phyloP scores from a whole-genome alignment of 257 asterid species.

The Henckelia pumila region DNA sequence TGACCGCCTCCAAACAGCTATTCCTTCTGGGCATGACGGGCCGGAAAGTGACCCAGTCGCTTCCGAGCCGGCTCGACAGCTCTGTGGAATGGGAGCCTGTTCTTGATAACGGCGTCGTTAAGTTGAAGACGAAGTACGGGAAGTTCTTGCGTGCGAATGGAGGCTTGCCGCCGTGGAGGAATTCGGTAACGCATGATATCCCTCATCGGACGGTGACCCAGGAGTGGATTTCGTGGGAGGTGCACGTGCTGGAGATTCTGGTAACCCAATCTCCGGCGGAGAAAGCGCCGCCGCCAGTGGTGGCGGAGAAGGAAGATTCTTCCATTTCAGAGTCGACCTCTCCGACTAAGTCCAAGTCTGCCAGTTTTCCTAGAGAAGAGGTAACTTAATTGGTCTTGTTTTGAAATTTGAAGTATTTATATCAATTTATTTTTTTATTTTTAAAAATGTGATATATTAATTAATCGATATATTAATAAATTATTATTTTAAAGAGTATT shows the following conservation, averaged over 20 bases:
- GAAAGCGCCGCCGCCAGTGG: conserved; percentile 26
- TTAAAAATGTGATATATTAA: no score
- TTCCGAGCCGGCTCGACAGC: conserved; percentile 66
- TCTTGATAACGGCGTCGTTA: conserved; percentile 53
- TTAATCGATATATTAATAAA: no score
- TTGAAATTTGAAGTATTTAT: no score
- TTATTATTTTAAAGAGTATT: no score
- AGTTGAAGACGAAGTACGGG: conserved; percentile 87
- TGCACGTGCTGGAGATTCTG: conserved; percentile 63
- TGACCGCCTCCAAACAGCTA: conserved; percentile 65
- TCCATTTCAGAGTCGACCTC: conserved; percentile 55
- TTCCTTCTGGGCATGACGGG: conserved; percentile 85
- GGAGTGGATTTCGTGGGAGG: conserved; percentile 91
- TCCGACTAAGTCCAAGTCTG: conserved; percentile 50
- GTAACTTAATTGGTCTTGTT: conserved; percentile 25
- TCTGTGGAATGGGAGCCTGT: conserved; percentile 96
- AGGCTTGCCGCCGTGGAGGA: conserved; percentile 94
- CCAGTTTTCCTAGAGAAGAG: conserved; percentile 69
- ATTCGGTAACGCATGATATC: conserved; percentile 84
- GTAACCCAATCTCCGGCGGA: conserved; percentile 38
- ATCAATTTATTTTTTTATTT: no score
- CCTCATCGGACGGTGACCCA: conserved; percentile 76
- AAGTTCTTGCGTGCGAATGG: conserved; percentile 83
- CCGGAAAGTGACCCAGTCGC: conserved; percentile 61
- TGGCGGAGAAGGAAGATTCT: conserved; percentile 39